Conservation (phyloP, 768 basidiomycete species). For the Boletus barrowsii region DNA sequence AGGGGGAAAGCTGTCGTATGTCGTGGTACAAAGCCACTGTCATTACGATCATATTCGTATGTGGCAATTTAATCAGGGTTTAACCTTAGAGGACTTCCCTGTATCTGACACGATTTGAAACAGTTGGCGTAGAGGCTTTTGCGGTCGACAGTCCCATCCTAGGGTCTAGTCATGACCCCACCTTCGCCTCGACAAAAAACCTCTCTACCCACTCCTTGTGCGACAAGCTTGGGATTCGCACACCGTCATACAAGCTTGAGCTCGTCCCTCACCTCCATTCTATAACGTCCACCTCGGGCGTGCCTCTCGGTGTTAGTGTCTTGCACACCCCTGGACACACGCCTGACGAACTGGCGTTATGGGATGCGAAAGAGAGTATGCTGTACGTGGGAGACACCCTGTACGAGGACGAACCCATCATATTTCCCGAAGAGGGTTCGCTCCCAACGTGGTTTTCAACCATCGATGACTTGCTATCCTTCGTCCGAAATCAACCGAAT, state of each 20-base stretch:
- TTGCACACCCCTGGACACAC: slow-evolving; percentile 60
- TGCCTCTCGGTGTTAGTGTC: slow-evolving; percentile 38
- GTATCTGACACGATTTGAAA: neutral
- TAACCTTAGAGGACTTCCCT: neutral
- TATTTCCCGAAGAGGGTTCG: slow-evolving; percentile 55
- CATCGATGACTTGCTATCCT: slow-evolving; percentile 41
- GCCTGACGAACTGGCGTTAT: slow-evolving; percentile 56
- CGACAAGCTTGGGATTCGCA: slow-evolving; percentile 36
- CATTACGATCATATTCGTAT: slow-evolving; percentile 59
- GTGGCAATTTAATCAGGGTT: slow-evolving; percentile 15
- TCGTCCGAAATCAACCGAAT: slow-evolving; percentile 34
- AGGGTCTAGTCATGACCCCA: slow-evolving; percentile 45
- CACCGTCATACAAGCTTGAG: slow-evolving; percentile 44
- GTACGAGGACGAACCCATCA: slow-evolving; percentile 53
- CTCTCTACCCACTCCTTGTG: slow-evolving; percentile 49
- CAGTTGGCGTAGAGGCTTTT: slow-evolving; percentile 52
- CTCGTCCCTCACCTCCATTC: slow-evolving; percentile 43
- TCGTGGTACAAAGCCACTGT: slow-evolving; percentile 51
- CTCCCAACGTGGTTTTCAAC: slow-evolving; percentile 47
- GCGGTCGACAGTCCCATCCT: slow-evolving; percentile 45
- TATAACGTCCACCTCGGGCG: slow-evolving; percentile 24
- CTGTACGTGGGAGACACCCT: slow-evolving; percentile 56
- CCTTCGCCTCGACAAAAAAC: slow-evolving; percentile 40
- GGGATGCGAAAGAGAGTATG: slow-evolving; percentile 48
- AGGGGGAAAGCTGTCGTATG: slow-evolving; percentile 39